Conservation (phyloP, 257 asterid species). For the Echites panduratus region DNA sequence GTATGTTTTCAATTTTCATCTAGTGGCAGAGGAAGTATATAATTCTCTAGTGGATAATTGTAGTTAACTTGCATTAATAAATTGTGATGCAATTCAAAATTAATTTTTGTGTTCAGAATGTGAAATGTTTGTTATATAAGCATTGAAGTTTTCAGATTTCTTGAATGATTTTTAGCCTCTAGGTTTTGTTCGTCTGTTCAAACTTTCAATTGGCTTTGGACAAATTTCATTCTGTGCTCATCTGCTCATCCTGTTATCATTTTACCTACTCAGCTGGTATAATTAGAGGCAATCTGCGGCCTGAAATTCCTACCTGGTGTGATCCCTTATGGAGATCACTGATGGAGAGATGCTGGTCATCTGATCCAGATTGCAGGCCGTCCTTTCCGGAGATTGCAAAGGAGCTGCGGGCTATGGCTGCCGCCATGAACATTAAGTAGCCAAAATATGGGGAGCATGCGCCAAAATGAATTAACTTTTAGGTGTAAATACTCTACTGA, state of each 20-base stretch:
- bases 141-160: background rate
- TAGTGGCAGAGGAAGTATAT: background rate
- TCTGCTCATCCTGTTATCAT: background rate
- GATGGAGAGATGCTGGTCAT: slow-evolving; percentile 33
- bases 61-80: background rate
- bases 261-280: slow-evolving; percentile 22
- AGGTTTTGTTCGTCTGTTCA: background rate
- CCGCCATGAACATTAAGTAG: slow-evolving; percentile 26
- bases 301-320: slow-evolving; percentile 32
- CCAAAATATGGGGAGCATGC: background rate
- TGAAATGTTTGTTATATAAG: background rate
- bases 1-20: slow-evolving; percentile 12
- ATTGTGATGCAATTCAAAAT: no score
- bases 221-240: background rate
- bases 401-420: slow-evolving; percentile 27
- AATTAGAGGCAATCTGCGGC: slow-evolving; percentile 23
- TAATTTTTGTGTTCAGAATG: background rate
- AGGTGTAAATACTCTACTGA: slow-evolving; percentile 3
- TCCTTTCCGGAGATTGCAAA: slow-evolving; percentile 27
- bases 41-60: background rate
- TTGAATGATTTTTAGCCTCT: background rate
- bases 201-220: background rate
- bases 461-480: background rate
- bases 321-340: slow-evolving; percentile 32
- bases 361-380: slow-evolving; percentile 25